These are phyloP conservation scores for Venturia asperata DNA, from an alignment of 2,329 filamentous ascomycete genomes.

Conservation along the genomic window DNA sequence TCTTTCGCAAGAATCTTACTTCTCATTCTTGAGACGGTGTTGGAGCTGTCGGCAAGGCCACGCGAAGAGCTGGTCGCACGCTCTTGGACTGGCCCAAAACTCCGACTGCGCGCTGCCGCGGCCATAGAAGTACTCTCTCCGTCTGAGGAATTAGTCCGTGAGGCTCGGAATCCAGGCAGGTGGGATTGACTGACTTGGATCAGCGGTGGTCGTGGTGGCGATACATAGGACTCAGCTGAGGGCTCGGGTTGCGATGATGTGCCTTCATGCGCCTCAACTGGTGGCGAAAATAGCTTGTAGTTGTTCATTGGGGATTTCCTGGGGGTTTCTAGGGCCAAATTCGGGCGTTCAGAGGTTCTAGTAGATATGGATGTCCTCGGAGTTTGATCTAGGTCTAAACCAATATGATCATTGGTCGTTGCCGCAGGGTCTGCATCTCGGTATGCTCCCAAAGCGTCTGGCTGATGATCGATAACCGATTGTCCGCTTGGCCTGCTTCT, in stretches of 20 bases:
- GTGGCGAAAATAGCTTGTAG: neutral
- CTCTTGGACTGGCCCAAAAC: constrained; percentile 7
- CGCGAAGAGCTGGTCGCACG: constrained; percentile 18
- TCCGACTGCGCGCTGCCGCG: constrained; percentile 27
- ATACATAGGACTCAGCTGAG: neutral
- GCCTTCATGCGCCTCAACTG: neutral
- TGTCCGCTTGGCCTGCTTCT: constrained; percentile 1
- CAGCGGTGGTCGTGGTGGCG: constrained; percentile 31
- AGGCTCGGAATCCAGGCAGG: constrained; percentile 42
- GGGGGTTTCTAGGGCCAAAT: neutral
- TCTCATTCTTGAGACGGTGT: constrained; percentile 54
- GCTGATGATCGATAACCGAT: neutral
- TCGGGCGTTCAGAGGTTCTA: neutral
- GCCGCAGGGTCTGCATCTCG: constrained; percentile 10
- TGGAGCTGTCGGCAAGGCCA: constrained; percentile 28
- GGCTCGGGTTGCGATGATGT: neutral
- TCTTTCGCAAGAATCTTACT: constrained; percentile 88
- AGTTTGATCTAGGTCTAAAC: neutral
- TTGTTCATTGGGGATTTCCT: neutral
- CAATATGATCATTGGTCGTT: neutral
- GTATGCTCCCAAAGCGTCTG: constrained; percentile 5
- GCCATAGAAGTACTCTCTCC: constrained; percentile 33
- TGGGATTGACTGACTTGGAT: constrained; percentile 40
- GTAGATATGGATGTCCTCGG: neutral
- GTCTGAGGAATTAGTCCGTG: constrained; percentile 41